A percentile compares a stretch with the other conserved stretches of the same genome.
These are phyloP conservation scores for Alternaria gansuensis DNA, from an alignment of 2,329 filamentous ascomycete genomes.

Conservation along the genomic window DNA sequence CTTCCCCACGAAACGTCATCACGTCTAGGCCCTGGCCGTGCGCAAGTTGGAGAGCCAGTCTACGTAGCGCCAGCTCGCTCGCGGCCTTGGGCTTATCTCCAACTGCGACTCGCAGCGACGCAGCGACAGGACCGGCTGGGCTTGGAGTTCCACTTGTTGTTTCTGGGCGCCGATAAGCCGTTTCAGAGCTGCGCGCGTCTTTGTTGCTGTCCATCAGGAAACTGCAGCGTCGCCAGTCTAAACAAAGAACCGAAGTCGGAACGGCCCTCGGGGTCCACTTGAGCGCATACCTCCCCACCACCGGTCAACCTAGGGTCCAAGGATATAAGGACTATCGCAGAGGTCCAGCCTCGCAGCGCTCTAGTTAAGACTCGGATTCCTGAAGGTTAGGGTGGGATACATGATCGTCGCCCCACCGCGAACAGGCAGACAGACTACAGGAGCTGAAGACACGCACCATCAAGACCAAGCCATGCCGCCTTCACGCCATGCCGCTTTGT, in stretches of 20 bases:
- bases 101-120: constrained; percentile 25
- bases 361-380: not conserved
- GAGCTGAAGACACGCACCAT: constrained; percentile 27
- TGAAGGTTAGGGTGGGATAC: constrained; percentile 31
- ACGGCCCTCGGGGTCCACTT: constrained; percentile 39
- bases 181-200: constrained; percentile 14
- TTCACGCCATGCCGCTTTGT: constrained; percentile 28
- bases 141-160: not conserved
- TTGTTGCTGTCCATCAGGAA: constrained; percentile 11
- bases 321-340: constrained; percentile 10
- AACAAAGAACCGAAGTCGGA: constrained; percentile 47
- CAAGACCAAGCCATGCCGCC: constrained; percentile 35
- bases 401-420: constrained; percentile 38
- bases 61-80: constrained; percentile 31
- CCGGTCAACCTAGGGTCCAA: constrained; percentile 22
- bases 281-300: constrained; percentile 38
- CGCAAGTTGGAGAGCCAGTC: constrained; percentile 31
- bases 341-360: not conserved
- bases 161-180: constrained; percentile 7
- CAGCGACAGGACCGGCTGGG: constrained; percentile 9
- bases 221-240: constrained; percentile 11
- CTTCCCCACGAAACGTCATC: constrained; percentile 34
- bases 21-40: constrained; percentile 27
- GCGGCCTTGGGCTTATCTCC: constrained; percentile 29
- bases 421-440: constrained; percentile 33